Conservation (phyloP, 345 rosid genomes). For the Salix viminalis region DNA sequence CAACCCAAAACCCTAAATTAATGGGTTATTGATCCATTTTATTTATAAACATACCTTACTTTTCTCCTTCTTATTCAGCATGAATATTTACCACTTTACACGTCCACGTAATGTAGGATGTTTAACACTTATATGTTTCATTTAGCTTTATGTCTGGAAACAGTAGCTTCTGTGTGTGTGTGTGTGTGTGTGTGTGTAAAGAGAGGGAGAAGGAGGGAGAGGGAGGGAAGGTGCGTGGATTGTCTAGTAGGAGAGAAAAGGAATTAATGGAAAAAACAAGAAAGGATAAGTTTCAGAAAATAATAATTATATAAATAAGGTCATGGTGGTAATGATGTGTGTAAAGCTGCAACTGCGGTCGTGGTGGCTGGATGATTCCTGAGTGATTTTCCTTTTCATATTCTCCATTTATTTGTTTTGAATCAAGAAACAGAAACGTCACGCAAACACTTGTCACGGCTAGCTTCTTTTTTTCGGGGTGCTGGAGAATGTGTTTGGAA, state of each 20-base stretch:
- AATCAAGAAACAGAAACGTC: constrained; percentile 33
- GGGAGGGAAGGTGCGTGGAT: not conserved
- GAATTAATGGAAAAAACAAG: not conserved
- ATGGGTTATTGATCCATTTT: no score
- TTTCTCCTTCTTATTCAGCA: no score
- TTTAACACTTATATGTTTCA: no score
- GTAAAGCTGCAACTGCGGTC: constrained; percentile 21
- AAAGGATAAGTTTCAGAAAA: not conserved
- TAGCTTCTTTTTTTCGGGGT: not conserved
- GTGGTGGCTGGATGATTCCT: constrained; percentile 26
- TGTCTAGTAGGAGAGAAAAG: constrained; percentile 13
- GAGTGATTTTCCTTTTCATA: constrained; percentile 39
- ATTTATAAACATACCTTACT: no score
- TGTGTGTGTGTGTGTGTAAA: not conserved
- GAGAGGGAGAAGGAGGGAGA: no score
- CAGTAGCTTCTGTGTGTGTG: not conserved
- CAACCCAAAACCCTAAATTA: no score
- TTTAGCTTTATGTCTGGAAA: no score
- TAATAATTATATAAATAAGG: not conserved
- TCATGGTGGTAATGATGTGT: constrained; percentile 21
- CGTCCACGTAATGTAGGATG: no score
- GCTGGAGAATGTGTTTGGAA: no score
- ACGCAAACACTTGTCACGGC: constrained; percentile 28
- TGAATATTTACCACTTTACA: no score
- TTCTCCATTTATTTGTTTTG: constrained; percentile 10